Evolutionary conservation across 2,329 filamentous ascomycete species (phyloP), one percentile per base, ranked within the genome.

Genomic region (Neofusicoccum kwambonambiense): DNA sequence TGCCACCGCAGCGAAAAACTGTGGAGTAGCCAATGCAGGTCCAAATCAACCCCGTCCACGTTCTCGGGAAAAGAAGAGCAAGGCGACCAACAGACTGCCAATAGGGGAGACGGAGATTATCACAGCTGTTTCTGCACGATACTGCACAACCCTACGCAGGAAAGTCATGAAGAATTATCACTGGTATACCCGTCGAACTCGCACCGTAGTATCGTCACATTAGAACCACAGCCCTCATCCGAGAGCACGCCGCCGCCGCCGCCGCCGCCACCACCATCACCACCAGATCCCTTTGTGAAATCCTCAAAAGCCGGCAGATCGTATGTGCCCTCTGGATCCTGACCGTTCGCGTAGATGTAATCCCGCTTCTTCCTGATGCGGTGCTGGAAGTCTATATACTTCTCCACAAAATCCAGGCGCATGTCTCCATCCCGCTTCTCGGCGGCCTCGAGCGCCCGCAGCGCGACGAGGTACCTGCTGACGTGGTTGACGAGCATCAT

Each of bases 401-500:
- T 70, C 68, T 81, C 78, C 17, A 84, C 81, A 68, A 84, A 70
- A 31, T 74, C 76, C 4, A 79, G 62, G 64, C 75, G 77, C 0
- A 87, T 78, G 67, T 78, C 78, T 37, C 82, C 78, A 65, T 87
- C 87, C 3, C 73, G 68, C 69, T 74, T 76, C 0, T 81, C 78
- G 0, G 76, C 86, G 1, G 80, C 82, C 49, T 74, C 76, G 56
- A 89, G 69, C 2, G 87, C 87, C 11, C 81, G 75, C 67, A 82
- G 78, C 0, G 84, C 85, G 19, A 89, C 80, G 71, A 89, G 82
- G 68, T 84, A 90, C 47, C 87, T 78, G 17, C 82, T 87, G 1
- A 87, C 85, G 19, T 77, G 69, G 69, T 90, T 90, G 4, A 84
- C 74, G 1, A 90, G 78, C 86, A 89, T 87, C 87, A 90, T 90